phyloP scores from a whole-genome alignment of 2,329 filamentous ascomycete species.

The Trichophyton rubrum region DNA sequence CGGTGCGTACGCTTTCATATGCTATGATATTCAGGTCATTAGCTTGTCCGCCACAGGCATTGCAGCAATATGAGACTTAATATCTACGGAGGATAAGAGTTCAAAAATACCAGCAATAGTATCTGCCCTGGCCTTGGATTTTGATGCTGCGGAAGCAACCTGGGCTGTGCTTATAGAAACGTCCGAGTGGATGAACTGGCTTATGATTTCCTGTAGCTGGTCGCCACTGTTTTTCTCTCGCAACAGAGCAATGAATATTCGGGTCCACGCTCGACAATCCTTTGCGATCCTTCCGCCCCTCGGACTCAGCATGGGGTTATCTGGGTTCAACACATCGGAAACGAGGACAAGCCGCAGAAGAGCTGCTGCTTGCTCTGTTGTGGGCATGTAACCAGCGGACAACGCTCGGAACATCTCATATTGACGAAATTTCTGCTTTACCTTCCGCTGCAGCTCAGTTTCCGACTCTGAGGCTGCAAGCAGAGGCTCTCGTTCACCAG shows the following conservation, averaged over 20 bases:
- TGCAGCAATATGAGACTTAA: neutral
- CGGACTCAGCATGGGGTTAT: slow-evolving; percentile 61
- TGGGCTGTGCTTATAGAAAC: slow-evolving; percentile 56
- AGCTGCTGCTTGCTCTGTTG: slow-evolving; percentile 68
- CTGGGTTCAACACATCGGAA: slow-evolving; percentile 64
- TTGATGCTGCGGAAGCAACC: slow-evolving; percentile 47
- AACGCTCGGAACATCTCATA: slow-evolving; percentile 85
- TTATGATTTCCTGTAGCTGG: slow-evolving; percentile 83
- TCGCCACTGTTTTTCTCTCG: slow-evolving; percentile 71
- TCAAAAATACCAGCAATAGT: slow-evolving; percentile 48
- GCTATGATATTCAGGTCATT: slow-evolving; percentile 35
- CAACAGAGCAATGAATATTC: slow-evolving; percentile 69
- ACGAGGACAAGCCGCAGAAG: slow-evolving; percentile 69
- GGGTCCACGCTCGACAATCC: slow-evolving; percentile 59
- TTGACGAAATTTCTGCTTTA: slow-evolving; percentile 81
- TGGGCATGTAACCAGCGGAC: slow-evolving; percentile 78
- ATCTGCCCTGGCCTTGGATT: slow-evolving; percentile 56
- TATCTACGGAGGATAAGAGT: neutral
- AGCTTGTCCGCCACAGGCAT: neutral
- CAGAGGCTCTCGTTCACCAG: slow-evolving; percentile 60
- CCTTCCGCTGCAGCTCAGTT: slow-evolving; percentile 59
- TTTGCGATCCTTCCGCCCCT: slow-evolving; percentile 63
- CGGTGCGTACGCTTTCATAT: slow-evolving; percentile 69
- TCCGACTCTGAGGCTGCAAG: slow-evolving; percentile 54
- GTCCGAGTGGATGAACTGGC: slow-evolving; percentile 66